Conservation (phyloP, 148 eudicot species). For the Salicornia ramosissima region DNA sequence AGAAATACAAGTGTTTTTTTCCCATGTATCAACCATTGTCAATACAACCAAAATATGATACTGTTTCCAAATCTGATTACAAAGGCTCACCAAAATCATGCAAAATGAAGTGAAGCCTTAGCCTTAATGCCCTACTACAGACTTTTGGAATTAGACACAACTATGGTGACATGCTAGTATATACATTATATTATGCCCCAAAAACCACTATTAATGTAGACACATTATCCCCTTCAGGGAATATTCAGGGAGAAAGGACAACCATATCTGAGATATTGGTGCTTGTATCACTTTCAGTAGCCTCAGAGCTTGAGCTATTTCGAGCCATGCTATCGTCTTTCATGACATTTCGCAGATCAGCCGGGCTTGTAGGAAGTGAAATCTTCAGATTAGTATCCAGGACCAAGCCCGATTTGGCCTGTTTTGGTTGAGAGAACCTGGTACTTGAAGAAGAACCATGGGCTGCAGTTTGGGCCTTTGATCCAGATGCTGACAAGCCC, state of each 20-base stretch:
- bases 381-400: conserved; percentile 17
- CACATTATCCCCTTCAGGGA: background rate
- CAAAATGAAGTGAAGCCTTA: conserved; percentile 2
- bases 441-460: background rate
- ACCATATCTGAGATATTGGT: conserved; percentile 11
- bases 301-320: conserved; percentile 26
- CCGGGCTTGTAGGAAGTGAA: background rate
- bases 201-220: background rate
- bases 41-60: no score
- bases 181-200: conserved; percentile 3
- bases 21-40: no score
- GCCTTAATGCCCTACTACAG: background rate
- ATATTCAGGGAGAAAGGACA: conserved; percentile 20
- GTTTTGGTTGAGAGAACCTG: background rate
- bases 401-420: background rate
- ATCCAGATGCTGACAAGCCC: conserved; percentile 7
- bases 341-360: conserved; percentile 4
- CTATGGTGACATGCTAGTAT: background rate
- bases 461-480: background rate
- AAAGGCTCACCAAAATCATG: conserved; percentile 2
- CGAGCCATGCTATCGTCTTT: background rate
- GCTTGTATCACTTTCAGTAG: conserved; percentile 33
- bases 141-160: background rate
- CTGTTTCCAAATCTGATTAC: background rate
- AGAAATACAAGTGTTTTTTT: no score